A percentile compares a stretch with the other conserved stretches of the same genome.
phyloP scores from a whole-genome alignment of 208 protist genomes.

The Leishmania guyanensis region DNA sequence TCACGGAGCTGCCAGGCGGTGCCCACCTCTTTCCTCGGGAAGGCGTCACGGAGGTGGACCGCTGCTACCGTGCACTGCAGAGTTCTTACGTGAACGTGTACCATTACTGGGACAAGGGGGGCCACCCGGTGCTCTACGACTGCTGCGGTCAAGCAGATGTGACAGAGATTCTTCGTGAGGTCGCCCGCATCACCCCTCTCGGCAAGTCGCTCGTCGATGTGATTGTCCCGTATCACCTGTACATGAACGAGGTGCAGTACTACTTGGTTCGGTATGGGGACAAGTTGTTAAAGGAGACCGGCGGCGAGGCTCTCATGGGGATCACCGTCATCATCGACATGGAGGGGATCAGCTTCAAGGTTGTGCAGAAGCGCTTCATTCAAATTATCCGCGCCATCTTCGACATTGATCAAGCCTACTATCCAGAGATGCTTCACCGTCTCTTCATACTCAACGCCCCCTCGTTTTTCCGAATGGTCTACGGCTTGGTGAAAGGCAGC shows the following conservation, averaged over 20 bases:
- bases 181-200: slow-evolving; percentile 29
- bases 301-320: slow-evolving; percentile 49
- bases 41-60: slow-evolving; percentile 30
- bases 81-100: slow-evolving; percentile 62
- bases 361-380: slow-evolving; percentile 53
- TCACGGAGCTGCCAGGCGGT: slow-evolving; percentile 32
- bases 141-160: slow-evolving; percentile 51
- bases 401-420: slow-evolving; percentile 74
- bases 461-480: slow-evolving; percentile 48
- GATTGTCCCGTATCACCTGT: slow-evolving; percentile 66
- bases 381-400: slow-evolving; percentile 51
- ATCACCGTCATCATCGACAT: slow-evolving; percentile 68
- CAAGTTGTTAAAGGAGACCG: slow-evolving; percentile 25
- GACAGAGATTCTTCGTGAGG: slow-evolving; percentile 39
- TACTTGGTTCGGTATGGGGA: slow-evolving; percentile 60
- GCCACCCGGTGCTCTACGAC: slow-evolving; percentile 75
- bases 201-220: slow-evolving; percentile 46
- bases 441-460: slow-evolving; percentile 79
- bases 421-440: slow-evolving; percentile 75
- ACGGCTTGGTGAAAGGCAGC: slow-evolving; percentile 54
- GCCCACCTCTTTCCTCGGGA: slow-evolving; percentile 17
- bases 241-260: slow-evolving; percentile 82
- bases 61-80: slow-evolving; percentile 49
- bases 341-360: slow-evolving; percentile 57
- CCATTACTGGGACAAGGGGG: slow-evolving; percentile 78